Evolutionary conservation across 176 grass and related monocot genomes (phyloP).

Genomic region (Stipa capillata): DNA sequence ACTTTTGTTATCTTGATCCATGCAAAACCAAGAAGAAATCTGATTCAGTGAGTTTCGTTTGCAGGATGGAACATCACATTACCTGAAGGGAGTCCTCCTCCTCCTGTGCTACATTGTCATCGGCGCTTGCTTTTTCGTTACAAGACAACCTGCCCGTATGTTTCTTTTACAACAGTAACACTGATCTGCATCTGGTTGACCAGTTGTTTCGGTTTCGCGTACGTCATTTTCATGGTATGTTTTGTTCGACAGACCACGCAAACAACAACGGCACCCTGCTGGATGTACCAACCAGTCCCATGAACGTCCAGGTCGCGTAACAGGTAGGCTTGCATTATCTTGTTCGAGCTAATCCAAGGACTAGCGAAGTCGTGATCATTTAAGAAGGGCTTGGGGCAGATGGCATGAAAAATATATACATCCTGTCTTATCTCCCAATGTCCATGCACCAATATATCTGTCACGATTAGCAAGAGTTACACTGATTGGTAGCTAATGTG

Average conservation of each 20-base stretch:
- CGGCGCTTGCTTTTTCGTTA: conserved; percentile 75
- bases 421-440: neutral
- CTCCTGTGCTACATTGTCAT: conserved; percentile 80
- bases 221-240: neutral
- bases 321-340: conserved; percentile 19
- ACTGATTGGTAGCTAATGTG: neutral
- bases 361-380: too few species aligned
- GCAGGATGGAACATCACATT: conserved; percentile 84
- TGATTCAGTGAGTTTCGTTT: neutral
- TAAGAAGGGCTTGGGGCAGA: neutral
- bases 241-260: conserved; percentile 4
- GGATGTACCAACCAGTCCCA: conserved; percentile 11
- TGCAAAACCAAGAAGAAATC: neutral
- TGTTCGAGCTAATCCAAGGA: neutral
- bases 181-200: neutral
- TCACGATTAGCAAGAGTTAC: conserved; percentile 2
- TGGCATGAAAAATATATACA: neutral
- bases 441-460: neutral
- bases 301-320: conserved; percentile 33
- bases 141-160: conserved; percentile 51
- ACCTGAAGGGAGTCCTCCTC: conserved; percentile 77
- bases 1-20: neutral
- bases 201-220: neutral
- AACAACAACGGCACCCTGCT: conserved; percentile 10
- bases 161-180: neutral